These are phyloP conservation scores for Candida jianshihensis DNA, from an alignment of 805 yeast species.

Conservation along the genomic window DNA sequence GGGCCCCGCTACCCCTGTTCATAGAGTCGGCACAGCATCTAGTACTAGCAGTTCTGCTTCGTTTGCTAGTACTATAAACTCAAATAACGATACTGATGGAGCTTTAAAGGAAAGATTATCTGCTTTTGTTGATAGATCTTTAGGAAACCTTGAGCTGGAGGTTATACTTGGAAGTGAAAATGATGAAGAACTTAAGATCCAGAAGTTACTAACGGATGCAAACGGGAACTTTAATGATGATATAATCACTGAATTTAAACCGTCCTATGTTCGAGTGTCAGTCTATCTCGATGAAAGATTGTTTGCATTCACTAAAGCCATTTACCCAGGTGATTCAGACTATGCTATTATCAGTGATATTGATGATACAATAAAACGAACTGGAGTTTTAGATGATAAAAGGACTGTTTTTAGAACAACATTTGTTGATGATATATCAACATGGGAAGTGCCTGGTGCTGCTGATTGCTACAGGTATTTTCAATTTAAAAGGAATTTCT, in stretches of 20 bases:
- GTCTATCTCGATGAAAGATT: constrained; percentile 41
- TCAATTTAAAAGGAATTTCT: constrained; percentile 32
- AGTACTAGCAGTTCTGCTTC: constrained; percentile 5
- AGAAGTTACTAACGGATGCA: constrained; percentile 45
- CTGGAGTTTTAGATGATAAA: constrained; percentile 88
- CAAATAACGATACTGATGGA: constrained; percentile 30
- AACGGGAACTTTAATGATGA: constrained; percentile 60
- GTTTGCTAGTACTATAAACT: constrained; percentile 1
- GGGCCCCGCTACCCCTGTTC: neutral
- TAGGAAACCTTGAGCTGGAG: constrained; percentile 48
- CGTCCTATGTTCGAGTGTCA: constrained; percentile 49
- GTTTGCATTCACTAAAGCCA: constrained; percentile 38
- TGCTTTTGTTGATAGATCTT: constrained; percentile 61
- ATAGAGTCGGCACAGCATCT: constrained; percentile 4
- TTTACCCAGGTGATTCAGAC: constrained; percentile 40
- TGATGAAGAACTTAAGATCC: constrained; percentile 23
- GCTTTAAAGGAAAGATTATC: constrained; percentile 57
- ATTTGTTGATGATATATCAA: constrained; percentile 54
- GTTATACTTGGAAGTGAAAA: constrained; percentile 50
- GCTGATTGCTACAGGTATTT: constrained; percentile 64
- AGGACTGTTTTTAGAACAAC: constrained; percentile 75
- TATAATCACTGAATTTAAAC: constrained; percentile 50
- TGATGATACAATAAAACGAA: constrained; percentile 87
- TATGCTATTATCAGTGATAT: constrained; percentile 81
- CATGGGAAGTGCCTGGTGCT: constrained; percentile 72